Percentiles rank a stretch among this genome's conserved stretches.
Conservation (phyloP, 345 rosid genomes). For the Gossypium sturtianum region DNA sequence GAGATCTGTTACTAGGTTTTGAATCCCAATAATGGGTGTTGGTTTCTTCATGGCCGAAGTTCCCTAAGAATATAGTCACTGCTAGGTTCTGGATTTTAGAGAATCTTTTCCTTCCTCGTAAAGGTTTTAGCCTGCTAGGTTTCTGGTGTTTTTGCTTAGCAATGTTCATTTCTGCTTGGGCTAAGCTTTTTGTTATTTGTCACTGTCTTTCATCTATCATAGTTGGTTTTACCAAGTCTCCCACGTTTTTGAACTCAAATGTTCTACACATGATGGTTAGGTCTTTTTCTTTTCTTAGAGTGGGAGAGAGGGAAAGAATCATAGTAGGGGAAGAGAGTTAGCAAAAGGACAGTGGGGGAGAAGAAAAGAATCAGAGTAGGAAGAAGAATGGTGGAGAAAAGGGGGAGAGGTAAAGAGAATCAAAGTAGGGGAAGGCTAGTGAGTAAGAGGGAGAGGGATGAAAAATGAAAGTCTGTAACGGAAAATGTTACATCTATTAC, state of each 20-base stretch:
- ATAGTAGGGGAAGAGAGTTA: no score
- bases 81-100: conserved; percentile 34
- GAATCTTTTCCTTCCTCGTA: neutral
- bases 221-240: conserved; percentile 1
- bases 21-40: conserved; percentile 15
- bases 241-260: neutral
- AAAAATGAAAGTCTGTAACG: no score
- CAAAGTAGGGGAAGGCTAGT: no score
- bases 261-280: conserved; percentile 26
- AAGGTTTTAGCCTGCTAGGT: conserved; percentile 27
- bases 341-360: no score
- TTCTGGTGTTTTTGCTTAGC: conserved; percentile 38
- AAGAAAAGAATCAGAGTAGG: no score
- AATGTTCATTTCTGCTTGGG: neutral
- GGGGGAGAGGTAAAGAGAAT: no score
- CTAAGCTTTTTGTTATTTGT: conserved; percentile 16
- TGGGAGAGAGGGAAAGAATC: conserved; percentile 1
- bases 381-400: no score
- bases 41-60: conserved; percentile 26
- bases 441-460: no score
- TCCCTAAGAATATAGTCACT: conserved; percentile 43
- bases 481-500: no score
- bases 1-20: conserved; percentile 41
- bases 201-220: neutral
- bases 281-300: conserved; percentile 24